Evolutionary conservation across 1,284 basidiomycete genomes (phyloP), one percentile per base, ranked within the genome.

Genomic region (Dichomitus squalens): DNA sequence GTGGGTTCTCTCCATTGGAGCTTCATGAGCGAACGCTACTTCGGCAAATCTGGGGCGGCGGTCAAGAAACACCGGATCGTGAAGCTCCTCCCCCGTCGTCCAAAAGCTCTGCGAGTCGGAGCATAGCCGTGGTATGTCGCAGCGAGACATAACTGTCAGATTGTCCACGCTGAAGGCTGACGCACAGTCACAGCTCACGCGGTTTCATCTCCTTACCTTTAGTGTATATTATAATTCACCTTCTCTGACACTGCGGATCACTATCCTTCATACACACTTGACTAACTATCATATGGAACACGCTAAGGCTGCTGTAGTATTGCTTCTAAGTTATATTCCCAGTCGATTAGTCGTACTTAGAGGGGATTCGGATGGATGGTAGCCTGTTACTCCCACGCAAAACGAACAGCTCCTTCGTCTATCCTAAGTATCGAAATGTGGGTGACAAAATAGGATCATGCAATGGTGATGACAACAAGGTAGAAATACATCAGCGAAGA

Each of bases 1-100:
- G 63, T 68, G 44, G 75, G 73, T 7, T 66, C 67, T 33, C 59
- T 75, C 25, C 70, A 75, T 50, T 76, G 75, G 75, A 72, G 71
- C 58, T 76, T 76, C 63, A 63, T 68, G 61, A 72, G 72, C 33
- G 59, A 62, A 49, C 69, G 75, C 39, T 76, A 76, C 60, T 75
- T 76, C 52, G 74, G 74, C 9, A 57, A 65, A 34, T 56, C 61
- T 16, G 73, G 72, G 7, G 53, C 58, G 7, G 60, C 61, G 43
- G 64, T 75, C 29, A 74, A 71, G 61, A 66, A 63, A 46, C 61
- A 64, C n/a, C 64, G 70, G n/a, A 54, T 67, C 31, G 68, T 75
- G 35, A 60, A 58, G 44, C 61, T 72, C 49, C 61, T 70, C 50
- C 60, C 58, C 57, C 53, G 56, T 25, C 47, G 56, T 25, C 31